Base-by-base conservation (phyloP, 768 basidiomycete species). In the Clavulina sp. region DNA sequence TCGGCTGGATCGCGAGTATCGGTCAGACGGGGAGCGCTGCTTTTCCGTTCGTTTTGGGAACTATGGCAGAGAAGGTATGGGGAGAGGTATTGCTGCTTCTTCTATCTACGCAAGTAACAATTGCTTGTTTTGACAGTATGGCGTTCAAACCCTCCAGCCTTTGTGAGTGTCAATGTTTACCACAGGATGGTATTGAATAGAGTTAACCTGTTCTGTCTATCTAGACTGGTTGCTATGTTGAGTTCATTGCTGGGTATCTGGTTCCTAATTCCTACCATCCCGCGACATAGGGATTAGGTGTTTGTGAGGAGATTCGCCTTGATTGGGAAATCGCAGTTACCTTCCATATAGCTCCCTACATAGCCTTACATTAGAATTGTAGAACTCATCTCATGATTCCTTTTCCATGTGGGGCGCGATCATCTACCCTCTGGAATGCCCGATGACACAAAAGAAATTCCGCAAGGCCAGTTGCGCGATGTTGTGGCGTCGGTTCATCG, bases 1-100 rank as follows among this genome's bases (percentile, higher is more conserved):
- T 71, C 34, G 71, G 65, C 0, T n/a, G n/a, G n/a, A n/a, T n/a
- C n/a, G n/a, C n/a, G n/a, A n/a, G n/a, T n/a, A 48, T 67, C 30
- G 66, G 67, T 23, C 63, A 66, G 51, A 62, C 59, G 3, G 67
- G 67, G 3, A 60, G 60, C 23, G 67, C 67, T 13, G 56, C 62
- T 21, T 64, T 67, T 58, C 67, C 67, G 2, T 68, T 66, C 34
- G 49, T 58, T 46, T 24, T 46, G 13, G 43, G 13, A 13, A 24
- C 26, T 13, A 46, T 46, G 26, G 43, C 43, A 13, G 13, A 46
- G 26, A 16, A 46, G 16, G 43, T 46, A 9, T 24, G 43, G 13
- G 16, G 13, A 26, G n/a, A n/a, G n/a, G n/a, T n/a, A n/a, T n/a
- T n/a, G n/a, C n/a, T n/a, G n/a, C 43, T 13, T 46, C 26, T 9